A percentile compares a stretch with the other conserved stretches of the same genome.
phyloP scores from a whole-genome alignment of 345 rosid species.

The Trapa incisa region DNA sequence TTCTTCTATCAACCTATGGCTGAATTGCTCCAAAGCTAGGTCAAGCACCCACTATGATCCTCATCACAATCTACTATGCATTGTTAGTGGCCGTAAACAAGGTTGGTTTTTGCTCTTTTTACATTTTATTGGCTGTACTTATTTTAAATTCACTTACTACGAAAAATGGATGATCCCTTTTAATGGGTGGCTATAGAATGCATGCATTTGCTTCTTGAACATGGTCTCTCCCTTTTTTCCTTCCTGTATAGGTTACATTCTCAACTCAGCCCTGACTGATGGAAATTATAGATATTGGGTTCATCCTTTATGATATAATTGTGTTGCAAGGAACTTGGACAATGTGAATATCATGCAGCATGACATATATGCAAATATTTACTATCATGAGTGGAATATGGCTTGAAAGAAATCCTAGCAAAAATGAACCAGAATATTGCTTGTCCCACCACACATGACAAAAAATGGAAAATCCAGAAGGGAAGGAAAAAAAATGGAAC shows the following conservation, averaged over 20 bases:
- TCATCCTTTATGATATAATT: neutral
- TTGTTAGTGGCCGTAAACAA: constrained; percentile 69
- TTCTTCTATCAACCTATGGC: constrained; percentile 80
- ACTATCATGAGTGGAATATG: neutral
- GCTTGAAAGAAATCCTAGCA: neutral
- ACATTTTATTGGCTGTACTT: neutral
- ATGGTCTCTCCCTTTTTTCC: neutral
- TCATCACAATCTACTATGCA: constrained; percentile 72
- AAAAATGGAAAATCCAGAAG: no score
- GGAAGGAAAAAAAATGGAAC: no score
- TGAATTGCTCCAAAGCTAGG: constrained; percentile 65
- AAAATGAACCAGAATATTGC: neutral
- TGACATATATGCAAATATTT: neutral
- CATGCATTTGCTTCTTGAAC: neutral
- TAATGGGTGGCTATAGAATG: neutral
- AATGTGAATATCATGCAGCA: neutral
- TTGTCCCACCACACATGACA: no score
- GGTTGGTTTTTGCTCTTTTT: constrained; percentile 23
- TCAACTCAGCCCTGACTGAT: neutral
- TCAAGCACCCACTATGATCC: constrained; percentile 90
- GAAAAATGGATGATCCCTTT: neutral
- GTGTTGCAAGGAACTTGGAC: neutral
- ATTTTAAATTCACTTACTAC: neutral
- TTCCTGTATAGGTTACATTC: neutral
- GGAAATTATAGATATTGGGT: neutral